phyloP scores from a whole-genome alignment of 2,329 filamentous ascomycete genomes.

The Phaeosphaeriaceae sp. region DNA sequence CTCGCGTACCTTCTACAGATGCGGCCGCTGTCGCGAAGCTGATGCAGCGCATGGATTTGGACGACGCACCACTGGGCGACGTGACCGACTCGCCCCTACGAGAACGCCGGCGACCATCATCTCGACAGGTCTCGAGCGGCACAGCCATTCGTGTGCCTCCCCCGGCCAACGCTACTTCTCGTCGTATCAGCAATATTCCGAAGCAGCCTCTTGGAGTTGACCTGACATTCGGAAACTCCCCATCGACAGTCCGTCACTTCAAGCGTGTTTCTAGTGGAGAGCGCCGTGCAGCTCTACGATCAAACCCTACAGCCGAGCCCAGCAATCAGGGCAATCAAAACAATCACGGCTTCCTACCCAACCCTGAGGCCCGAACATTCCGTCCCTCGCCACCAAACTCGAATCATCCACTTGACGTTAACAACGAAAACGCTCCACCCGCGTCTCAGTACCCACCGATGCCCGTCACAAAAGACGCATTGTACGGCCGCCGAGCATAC shows the following conservation, averaged over 20 bases:
- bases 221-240: slow-evolving; percentile 91
- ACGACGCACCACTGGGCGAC: slow-evolving; percentile 51
- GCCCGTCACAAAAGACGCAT: slow-evolving; percentile 72
- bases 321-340: slow-evolving; percentile 21
- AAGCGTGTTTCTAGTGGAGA: slow-evolving; percentile 78
- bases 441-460: slow-evolving; percentile 61
- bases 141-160: slow-evolving; percentile 48
- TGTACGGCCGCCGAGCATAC: slow-evolving; percentile 82
- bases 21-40: slow-evolving; percentile 41
- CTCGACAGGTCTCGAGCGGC: slow-evolving; percentile 47
- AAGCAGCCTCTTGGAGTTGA: slow-evolving; percentile 87
- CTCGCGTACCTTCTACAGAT: slow-evolving; percentile 53
- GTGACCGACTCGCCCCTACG: slow-evolving; percentile 46
- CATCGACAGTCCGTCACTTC: slow-evolving; percentile 91
- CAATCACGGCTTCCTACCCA: slow-evolving; percentile 41
- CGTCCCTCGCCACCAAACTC: slow-evolving; percentile 44
- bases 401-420: slow-evolving; percentile 35
- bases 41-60: slow-evolving; percentile 54
- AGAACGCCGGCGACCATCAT: slow-evolving; percentile 35
- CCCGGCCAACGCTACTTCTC: slow-evolving; percentile 51
- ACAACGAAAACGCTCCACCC: slow-evolving; percentile 69
- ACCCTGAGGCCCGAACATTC: slow-evolving; percentile 47
- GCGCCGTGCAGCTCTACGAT: slow-evolving; percentile 38
- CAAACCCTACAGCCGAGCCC: slow-evolving; percentile 32
- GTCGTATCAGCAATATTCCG: slow-evolving; percentile 49